Conservation (phyloP, 768 basidiomycete species). For the Mrakia gelida region DNA sequence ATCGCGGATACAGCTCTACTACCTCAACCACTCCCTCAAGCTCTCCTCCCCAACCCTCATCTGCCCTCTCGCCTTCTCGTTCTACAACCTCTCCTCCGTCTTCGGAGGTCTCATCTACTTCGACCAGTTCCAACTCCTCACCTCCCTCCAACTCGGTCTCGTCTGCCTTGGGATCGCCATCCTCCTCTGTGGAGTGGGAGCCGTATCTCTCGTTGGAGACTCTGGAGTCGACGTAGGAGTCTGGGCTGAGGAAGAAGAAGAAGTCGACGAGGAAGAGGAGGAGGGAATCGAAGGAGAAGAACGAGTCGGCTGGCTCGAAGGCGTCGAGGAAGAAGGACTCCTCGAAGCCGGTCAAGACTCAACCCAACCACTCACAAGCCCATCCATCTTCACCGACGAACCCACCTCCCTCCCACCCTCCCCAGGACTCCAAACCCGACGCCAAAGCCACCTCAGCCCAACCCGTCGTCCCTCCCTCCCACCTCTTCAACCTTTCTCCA, state of each 20-base stretch:
- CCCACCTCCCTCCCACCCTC: slow-evolving; percentile 12
- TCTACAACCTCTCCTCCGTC: slow-evolving; percentile 89
- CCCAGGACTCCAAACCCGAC: background rate
- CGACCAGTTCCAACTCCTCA: slow-evolving; percentile 70
- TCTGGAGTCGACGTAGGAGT: slow-evolving; percentile 47
- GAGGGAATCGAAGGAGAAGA: background rate
- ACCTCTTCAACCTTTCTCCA: background rate
- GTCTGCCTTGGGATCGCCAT: slow-evolving; percentile 71
- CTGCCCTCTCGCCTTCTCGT: slow-evolving; percentile 77
- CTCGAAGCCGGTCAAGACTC: slow-evolving; percentile 13
- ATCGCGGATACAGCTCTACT: slow-evolving; percentile 7
- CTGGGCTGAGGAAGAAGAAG: slow-evolving; percentile 43
- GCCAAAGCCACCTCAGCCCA: background rate
- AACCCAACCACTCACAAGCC: background rate
- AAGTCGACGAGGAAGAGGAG: slow-evolving; percentile 14
- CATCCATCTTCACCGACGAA: slow-evolving; percentile 23
- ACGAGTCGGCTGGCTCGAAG: background rate
- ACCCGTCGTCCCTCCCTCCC: background rate
- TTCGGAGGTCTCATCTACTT: slow-evolving; percentile 62
- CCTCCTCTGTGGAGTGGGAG: slow-evolving; percentile 82
- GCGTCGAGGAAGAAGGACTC: background rate
- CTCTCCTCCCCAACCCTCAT: slow-evolving; percentile 34
- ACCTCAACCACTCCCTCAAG: slow-evolving; percentile 31
- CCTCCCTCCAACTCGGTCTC: slow-evolving; percentile 63
- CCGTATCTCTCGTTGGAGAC: slow-evolving; percentile 65